Percentiles rank a stretch among this genome's conserved stretches.
These are phyloP conservation scores for Daldinia decipiens DNA, from an alignment of 495 filamentous ascomycete genomes.

Conservation along the genomic window DNA sequence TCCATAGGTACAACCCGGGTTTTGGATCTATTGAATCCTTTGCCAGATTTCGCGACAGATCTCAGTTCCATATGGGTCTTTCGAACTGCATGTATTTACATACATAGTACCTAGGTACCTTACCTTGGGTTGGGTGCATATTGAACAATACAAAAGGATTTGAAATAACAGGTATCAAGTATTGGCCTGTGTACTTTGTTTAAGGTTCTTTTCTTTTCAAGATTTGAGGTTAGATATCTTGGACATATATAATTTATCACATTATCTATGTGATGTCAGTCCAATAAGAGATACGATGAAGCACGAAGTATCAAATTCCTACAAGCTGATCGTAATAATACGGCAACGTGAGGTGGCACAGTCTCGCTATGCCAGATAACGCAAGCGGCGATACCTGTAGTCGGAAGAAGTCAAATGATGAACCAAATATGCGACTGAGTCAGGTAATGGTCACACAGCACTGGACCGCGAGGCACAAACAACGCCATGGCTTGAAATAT, in stretches of 20 bases:
- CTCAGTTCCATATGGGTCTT: neutral
- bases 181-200: neutral
- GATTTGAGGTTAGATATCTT: neutral
- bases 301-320: neutral
- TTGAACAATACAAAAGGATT: neutral
- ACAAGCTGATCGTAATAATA: neutral
- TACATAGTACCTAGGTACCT: neutral
- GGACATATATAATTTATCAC: neutral
- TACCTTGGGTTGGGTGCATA: too few relatives aligned
- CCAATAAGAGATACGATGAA: neutral
- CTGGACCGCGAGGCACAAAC: neutral
- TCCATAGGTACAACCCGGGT: neutral
- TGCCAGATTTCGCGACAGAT: neutral
- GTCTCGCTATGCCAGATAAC: constrained; percentile 10
- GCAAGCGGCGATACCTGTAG: constrained; percentile 8
- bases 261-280: neutral
- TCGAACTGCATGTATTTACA: neutral
- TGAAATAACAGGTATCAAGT: neutral
- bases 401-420: constrained; percentile 15
- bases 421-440: constrained; percentile 28
- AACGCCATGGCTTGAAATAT: constrained; percentile 3
- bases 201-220: neutral
- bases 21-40: constrained; percentile 4
- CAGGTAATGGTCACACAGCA: constrained; percentile 12
- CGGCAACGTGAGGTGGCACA: neutral